Evolutionary conservation across 1,284 basidiomycete genomes (phyloP), one percentile per base, ranked within the genome.

Genomic region (Trichosporon sp.): DNA sequence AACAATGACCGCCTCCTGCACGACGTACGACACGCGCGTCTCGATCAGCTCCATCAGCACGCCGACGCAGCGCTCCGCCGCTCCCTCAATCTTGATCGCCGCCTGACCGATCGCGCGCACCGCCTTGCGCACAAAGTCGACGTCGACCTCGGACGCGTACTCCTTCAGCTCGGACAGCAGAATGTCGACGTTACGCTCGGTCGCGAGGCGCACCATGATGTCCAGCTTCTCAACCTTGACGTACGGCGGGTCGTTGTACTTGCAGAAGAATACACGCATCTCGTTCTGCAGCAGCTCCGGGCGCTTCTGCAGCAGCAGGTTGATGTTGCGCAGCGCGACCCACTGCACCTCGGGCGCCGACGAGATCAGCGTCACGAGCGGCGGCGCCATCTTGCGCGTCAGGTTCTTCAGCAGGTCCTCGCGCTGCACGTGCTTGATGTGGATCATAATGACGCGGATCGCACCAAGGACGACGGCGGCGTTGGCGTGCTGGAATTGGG

Each of bases 251-350:
- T 99, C 97, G 80, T 98, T 99, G 84, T 99, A 99, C 83, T 98
- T 99, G 90, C 95, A 98, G 85, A 99, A 99, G 85, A 99, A 99
- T 23, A 98, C 94, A 73, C 95, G 92, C 81, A 99, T 95, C 78
- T 99, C 96, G 82, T 98, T 97, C 82, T 93, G 92, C 65, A 99
- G 86, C 15, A 99, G 93, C 47, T 90, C 85, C 8, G 96, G 95
- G 65, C 97, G 88, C 68, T 97, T 88, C 83, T 99, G 97, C 70
- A 99, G 94, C 75, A 99, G 93, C 34, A 99, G 88, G 56, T 98
- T 88, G 78, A 99, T 99, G 81, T 99, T 99, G 67, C 97, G 88
- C 31, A 99, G 85, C 0, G 95, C 93, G 42, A 99, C 95, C 83
- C 98, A 99, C 87, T 99, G 97, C 1, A 99, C 95, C 82, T 99